Base-by-base conservation (phyloP, 2,329 filamentous ascomycete species). In the Cadophora malorum region DNA sequence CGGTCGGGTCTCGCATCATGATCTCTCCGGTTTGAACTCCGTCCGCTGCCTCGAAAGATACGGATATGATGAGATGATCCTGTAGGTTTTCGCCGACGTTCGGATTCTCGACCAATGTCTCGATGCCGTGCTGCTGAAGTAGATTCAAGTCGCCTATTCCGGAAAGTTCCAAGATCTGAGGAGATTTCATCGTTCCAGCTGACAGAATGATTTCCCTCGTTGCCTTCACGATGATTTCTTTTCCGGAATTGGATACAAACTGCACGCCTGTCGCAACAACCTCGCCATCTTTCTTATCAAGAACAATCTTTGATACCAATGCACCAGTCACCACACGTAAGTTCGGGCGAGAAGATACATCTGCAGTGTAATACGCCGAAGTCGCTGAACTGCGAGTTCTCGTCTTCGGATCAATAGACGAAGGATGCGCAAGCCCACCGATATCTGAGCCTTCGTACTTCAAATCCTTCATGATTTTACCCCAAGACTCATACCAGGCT, bases 321-420 rank as follows among this genome's bases (percentile, higher is more conserved):
- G 92, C 91, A 76, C 96, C 90, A 76, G 92, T 96, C 67, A 97
- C 83, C 68, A 97, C 84, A 49, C 91, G 94, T 78, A 97, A 79
- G 81, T 97, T 97, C 47, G 66, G 41, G 19, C 73, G 64, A 3
- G 56, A 41, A 1, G 62, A 53, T 14, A 65, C 63, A 28, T 67
- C 66, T 0, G 70, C 69, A 9, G 68, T 58, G 10, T 58, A 69
- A 50, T 72, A 74, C 21, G 75, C 72, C 10, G 70, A 64, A 3
- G 67, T 74, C 12, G 75, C 64, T 66, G 70, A 67, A 56, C 70
- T 72, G n/a, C 70, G 53, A 16, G 65, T 70, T n/a, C 67, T 71
- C 1, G 69, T 71, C 49, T 56, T 58, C 9, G 72, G 70, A 55
- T 74, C 66, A 38, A 73, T 64, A 16, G 65, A 38, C 25, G 55